phyloP scores from a whole-genome alignment of 345 rosid species.

The Anastatica hierochuntica region DNA sequence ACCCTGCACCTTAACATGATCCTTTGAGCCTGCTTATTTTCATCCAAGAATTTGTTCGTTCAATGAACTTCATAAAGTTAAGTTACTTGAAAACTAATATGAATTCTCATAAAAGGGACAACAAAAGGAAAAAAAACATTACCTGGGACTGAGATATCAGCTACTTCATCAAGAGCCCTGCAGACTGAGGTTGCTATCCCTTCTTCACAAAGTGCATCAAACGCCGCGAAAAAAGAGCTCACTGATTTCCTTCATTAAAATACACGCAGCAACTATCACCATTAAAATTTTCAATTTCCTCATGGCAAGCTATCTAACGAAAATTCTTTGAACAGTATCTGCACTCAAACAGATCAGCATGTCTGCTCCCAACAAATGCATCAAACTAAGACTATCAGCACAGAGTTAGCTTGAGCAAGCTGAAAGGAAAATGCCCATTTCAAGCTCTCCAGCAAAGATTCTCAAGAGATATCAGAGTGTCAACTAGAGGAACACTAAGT shows the following conservation, averaged over 20 bases:
- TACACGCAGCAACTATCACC: no score
- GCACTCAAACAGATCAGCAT: no score
- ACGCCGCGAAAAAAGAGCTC: conserved; percentile 66
- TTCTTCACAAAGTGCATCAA: conserved; percentile 91
- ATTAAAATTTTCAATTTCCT: no score
- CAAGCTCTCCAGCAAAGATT: not conserved
- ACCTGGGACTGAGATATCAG: conserved; percentile 93
- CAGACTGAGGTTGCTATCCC: conserved; percentile 88
- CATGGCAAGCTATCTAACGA: no score
- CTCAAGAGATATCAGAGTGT: not conserved
- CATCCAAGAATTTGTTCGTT: conserved; percentile 2
- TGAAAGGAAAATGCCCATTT: not conserved
- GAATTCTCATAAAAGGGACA: not conserved
- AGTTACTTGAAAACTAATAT: not conserved
- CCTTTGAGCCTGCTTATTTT: conserved; percentile 55
- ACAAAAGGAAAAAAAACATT: not conserved
- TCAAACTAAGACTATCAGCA: not conserved
- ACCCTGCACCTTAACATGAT: conserved; percentile 77
- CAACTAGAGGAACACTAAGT: not conserved
- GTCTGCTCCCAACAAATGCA: no score
- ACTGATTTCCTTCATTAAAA: conserved; percentile 71
- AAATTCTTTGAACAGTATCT: no score
- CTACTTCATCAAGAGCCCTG: conserved; percentile 80
- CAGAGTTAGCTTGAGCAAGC: not conserved
- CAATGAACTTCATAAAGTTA: not conserved